Conservation (phyloP, 192 early-diverging fungal genomes). For the Backusella parvicylindrica region DNA sequence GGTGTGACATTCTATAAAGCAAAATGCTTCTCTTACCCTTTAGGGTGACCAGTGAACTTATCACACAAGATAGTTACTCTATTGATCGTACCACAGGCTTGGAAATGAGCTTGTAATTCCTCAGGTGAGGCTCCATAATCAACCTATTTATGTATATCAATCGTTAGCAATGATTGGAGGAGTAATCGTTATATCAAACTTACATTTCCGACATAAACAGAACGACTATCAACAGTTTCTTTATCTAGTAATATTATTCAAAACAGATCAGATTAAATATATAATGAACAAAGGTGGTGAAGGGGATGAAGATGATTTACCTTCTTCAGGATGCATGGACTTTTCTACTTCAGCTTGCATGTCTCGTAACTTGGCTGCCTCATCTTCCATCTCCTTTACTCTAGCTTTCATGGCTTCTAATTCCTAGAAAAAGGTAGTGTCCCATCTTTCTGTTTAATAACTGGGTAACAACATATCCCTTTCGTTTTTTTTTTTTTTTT, state of each 20-base stretch:
- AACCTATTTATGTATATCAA: slow-evolving; percentile 40
- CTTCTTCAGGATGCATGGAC: slow-evolving; percentile 60
- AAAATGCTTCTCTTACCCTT: slow-evolving; percentile 46
- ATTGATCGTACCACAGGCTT: slow-evolving; percentile 94
- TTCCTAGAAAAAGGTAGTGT: slow-evolving; percentile 46
- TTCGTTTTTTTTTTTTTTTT: too few species aligned
- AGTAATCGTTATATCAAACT: neutral
- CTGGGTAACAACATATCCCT: neutral
- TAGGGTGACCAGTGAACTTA: slow-evolving; percentile 88
- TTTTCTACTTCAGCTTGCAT: slow-evolving; percentile 79
- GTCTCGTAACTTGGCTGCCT: slow-evolving; percentile 74
- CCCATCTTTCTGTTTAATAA: neutral
- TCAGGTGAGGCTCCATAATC: slow-evolving; percentile 94
- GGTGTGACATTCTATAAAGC: neutral
- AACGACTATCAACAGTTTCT: slow-evolving; percentile 79
- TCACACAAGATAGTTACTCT: slow-evolving; percentile 95
- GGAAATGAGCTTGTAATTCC: slow-evolving; percentile 92
- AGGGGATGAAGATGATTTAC: slow-evolving; percentile 3
- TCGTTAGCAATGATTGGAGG: neutral
- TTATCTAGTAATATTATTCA: slow-evolving; percentile 43
- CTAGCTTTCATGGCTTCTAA: slow-evolving; percentile 76
- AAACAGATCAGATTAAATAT: neutral
- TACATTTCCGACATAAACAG: slow-evolving; percentile 94
- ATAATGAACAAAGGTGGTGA: neutral
- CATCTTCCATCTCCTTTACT: slow-evolving; percentile 78